phyloP scores from a whole-genome alignment of 208 protist species.

The Endotrypanum monterogeii region DNA sequence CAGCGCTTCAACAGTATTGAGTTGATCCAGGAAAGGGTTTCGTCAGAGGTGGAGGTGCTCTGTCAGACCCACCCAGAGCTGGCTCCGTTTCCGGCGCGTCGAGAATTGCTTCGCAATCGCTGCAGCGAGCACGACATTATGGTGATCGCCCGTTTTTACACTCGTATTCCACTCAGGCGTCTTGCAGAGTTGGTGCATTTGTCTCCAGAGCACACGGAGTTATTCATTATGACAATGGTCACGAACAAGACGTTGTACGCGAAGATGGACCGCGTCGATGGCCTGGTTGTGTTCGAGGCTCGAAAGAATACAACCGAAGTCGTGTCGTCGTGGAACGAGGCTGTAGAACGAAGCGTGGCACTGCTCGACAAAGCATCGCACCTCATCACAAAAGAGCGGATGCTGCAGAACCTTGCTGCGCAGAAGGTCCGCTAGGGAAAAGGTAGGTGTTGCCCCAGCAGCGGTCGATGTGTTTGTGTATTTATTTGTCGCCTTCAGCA shows the following conservation, averaged over 20 bases:
- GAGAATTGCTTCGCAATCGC: constrained; percentile 85
- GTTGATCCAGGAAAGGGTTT: constrained; percentile 80
- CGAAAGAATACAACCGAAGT: constrained; percentile 90
- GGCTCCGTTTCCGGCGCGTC: constrained; percentile 46
- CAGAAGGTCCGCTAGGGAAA: constrained; percentile 23
- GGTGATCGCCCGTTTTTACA: constrained; percentile 95
- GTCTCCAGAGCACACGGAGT: constrained; percentile 85
- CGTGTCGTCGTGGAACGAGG: constrained; percentile 86
- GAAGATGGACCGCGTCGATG: constrained; percentile 94
- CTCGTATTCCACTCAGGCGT: constrained; percentile 87
- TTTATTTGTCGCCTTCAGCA: not conserved
- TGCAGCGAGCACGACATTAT: constrained; percentile 97
- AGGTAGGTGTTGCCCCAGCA: not conserved
- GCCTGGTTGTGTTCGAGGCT: constrained; percentile 90
- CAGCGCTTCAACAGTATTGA: constrained; percentile 86
- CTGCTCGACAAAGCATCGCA: constrained; percentile 94
- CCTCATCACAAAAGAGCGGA: constrained; percentile 94
- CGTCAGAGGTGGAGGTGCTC: constrained; percentile 48
- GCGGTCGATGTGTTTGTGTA: constrained; percentile 3
- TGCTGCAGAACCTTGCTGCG: constrained; percentile 78
- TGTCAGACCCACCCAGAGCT: constrained; percentile 81
- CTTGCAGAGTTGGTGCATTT: constrained; percentile 93
- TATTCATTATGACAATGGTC: constrained; percentile 93
- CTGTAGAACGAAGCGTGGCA: constrained; percentile 86
- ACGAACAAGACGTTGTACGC: constrained; percentile 90